Conservation (phyloP, 2,329 filamentous ascomycete species). For the Fusarium sublunatum region DNA sequence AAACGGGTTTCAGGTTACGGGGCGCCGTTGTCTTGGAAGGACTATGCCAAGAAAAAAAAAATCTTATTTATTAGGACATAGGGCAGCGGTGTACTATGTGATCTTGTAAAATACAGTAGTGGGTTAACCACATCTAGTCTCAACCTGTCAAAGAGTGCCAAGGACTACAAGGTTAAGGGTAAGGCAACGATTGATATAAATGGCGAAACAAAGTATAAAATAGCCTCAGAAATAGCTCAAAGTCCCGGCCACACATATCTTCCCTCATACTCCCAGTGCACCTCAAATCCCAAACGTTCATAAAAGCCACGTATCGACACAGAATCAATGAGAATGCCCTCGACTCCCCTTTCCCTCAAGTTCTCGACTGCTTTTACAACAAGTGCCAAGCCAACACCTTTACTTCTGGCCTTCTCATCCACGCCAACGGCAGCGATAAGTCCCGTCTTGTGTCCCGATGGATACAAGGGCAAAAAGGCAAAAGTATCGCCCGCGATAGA, state of each 20-base stretch:
- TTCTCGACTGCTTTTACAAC: slow-evolving; percentile 41
- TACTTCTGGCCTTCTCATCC: slow-evolving; percentile 34
- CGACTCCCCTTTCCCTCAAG: slow-evolving; percentile 34
- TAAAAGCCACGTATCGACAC: slow-evolving; percentile 41
- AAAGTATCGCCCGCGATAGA: not conserved
- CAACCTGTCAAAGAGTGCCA: no score
- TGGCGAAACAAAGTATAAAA: not conserved
- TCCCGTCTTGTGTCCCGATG: slow-evolving; percentile 36
- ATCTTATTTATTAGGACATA: no score
- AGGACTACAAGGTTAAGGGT: no score
- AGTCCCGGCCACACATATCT: not conserved
- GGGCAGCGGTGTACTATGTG: no score
- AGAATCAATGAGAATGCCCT: slow-evolving; percentile 37
- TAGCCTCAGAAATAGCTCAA: no score
- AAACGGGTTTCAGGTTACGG: slow-evolving; percentile 6
- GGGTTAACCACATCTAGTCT: no score
- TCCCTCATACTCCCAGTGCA: slow-evolving; percentile 36
- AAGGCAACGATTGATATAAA: not conserved
- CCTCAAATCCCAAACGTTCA: slow-evolving; percentile 33
- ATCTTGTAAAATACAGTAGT: no score
- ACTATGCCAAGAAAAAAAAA: not conserved
- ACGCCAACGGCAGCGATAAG: slow-evolving; percentile 41
- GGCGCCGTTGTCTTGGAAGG: not conserved
- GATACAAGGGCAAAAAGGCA: slow-evolving; percentile 37
- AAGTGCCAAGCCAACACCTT: slow-evolving; percentile 35